Percentiles rank a stretch among this genome's conserved stretches.
Conservation (phyloP, 2,329 filamentous ascomycete species). For the Aspergillus ibericus region DNA sequence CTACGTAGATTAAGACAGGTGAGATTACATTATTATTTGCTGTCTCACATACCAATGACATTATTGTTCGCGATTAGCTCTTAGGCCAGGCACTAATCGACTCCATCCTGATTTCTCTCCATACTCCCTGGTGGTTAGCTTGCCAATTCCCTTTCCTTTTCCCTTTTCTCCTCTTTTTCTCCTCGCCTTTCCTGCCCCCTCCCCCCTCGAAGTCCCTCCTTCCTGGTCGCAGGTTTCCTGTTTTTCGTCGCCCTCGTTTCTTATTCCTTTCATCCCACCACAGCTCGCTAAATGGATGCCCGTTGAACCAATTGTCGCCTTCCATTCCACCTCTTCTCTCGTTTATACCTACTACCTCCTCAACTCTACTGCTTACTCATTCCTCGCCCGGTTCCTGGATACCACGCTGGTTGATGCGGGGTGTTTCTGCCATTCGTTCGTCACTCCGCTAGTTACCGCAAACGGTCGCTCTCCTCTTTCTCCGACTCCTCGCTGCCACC, state of each 20-base stretch:
- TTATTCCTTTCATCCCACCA: background rate
- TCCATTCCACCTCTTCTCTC: background rate
- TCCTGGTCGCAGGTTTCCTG: conserved; percentile 5
- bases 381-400: conserved; percentile 4
- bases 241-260: conserved; percentile 8
- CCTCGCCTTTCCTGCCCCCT: conserved; percentile 3
- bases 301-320: conserved; percentile 1
- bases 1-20: background rate
- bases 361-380: too few relatives aligned
- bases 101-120: conserved; percentile 3
- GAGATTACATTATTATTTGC: conserved; percentile 3
- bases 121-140: background rate
- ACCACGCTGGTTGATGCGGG: conserved; percentile 16
- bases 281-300: background rate
- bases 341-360: conserved; percentile 10
- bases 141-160: background rate
- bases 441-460: conserved; percentile 34
- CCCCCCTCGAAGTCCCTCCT: conserved; percentile 6
- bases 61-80: conserved; percentile 6
- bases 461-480: conserved; percentile 33
- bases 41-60: conserved; percentile 10
- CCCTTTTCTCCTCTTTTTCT: conserved; percentile 5
- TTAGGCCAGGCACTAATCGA: conserved; percentile 7
- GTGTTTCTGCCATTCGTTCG: conserved; percentile 20
- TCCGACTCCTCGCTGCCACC: conserved; percentile 4